These are phyloP conservation scores for Leishmania braziliensis DNA, from an alignment of 208 protist species.

Conservation along the genomic window DNA sequence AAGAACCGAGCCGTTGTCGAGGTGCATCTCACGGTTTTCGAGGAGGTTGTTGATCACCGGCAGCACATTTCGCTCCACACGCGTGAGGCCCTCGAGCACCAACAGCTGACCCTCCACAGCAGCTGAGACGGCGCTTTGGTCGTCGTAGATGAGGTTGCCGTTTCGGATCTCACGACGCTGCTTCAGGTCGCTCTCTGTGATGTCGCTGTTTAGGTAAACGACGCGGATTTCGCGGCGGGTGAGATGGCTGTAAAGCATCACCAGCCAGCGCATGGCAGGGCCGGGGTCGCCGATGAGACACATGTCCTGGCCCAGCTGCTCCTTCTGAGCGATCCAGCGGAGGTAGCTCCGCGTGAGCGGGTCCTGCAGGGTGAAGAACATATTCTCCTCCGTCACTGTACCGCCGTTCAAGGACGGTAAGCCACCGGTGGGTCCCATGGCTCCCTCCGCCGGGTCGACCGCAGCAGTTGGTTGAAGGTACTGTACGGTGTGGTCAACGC, in stretches of 20 bases:
- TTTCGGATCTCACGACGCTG: conserved; percentile 92
- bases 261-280: conserved; percentile 84
- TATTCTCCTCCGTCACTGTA: conserved; percentile 32
- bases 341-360: conserved; percentile 65
- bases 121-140: conserved; percentile 93
- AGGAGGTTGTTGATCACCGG: conserved; percentile 96
- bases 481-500: conserved; percentile 32
- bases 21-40: conserved; percentile 96
- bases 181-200: conserved; percentile 95
- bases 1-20: conserved; percentile 94
- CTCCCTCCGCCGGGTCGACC: background rate
- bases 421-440: background rate
- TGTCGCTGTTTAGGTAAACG: conserved; percentile 92
- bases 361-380: conserved; percentile 68
- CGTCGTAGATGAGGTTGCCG: conserved; percentile 86
- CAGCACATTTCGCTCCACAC: conserved; percentile 95
- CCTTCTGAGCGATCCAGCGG: conserved; percentile 94
- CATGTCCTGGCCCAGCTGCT: conserved; percentile 93
- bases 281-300: conserved; percentile 94
- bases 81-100: conserved; percentile 95
- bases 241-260: conserved; percentile 73
- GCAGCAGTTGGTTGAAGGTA: conserved; percentile 23
- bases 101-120: conserved; percentile 91
- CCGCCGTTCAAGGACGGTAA: conserved; percentile 21
- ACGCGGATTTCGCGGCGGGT: conserved; percentile 86